Percentiles rank a stretch among this genome's conserved stretches.
phyloP scores from a whole-genome alignment of 495 filamentous ascomycete genomes.

The Aspergillus nidulans region DNA sequence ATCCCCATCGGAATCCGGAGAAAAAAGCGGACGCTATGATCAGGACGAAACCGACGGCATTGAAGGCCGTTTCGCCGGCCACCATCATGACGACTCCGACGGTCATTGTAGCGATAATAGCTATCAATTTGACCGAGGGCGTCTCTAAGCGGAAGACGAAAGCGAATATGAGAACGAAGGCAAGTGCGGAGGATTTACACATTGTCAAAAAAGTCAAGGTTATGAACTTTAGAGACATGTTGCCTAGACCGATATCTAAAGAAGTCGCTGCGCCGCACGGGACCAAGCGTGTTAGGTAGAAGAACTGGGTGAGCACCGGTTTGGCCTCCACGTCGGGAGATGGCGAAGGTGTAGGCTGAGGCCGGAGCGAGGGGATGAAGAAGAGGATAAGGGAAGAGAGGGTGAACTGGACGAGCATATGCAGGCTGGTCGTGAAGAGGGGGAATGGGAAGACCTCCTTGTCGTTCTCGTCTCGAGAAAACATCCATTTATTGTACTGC shows the following conservation, averaged over 20 bases:
- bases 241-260: slow-evolving; percentile 93
- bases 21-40: slow-evolving; percentile 92
- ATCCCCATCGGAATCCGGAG: slow-evolving; percentile 93
- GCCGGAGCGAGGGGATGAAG: slow-evolving; percentile 79
- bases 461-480: slow-evolving; percentile 54
- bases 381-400: slow-evolving; percentile 76
- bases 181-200: slow-evolving; percentile 97
- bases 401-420: slow-evolving; percentile 95
- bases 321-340: slow-evolving; percentile 53
- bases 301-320: slow-evolving; percentile 78
- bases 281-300: slow-evolving; percentile 88
- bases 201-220: slow-evolving; percentile 97
- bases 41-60: slow-evolving; percentile 80
- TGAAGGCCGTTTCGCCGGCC: slow-evolving; percentile 89
- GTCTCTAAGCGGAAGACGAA: slow-evolving; percentile 90
- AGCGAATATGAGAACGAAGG: slow-evolving; percentile 93
- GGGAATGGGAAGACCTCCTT: slow-evolving; percentile 90
- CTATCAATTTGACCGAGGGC: slow-evolving; percentile 77
- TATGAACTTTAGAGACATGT: slow-evolving; percentile 93
- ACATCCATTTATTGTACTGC: slow-evolving; percentile 99
- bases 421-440: slow-evolving; percentile 89
- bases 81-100: slow-evolving; percentile 98
- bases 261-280: slow-evolving; percentile 93
- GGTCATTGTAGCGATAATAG: slow-evolving; percentile 91
- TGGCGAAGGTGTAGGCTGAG: slow-evolving; percentile 48